A percentile compares a stretch with the other conserved stretches of the same genome.
phyloP scores from a whole-genome alignment of 495 filamentous ascomycete species.

The Penicillium maclennaniae region DNA sequence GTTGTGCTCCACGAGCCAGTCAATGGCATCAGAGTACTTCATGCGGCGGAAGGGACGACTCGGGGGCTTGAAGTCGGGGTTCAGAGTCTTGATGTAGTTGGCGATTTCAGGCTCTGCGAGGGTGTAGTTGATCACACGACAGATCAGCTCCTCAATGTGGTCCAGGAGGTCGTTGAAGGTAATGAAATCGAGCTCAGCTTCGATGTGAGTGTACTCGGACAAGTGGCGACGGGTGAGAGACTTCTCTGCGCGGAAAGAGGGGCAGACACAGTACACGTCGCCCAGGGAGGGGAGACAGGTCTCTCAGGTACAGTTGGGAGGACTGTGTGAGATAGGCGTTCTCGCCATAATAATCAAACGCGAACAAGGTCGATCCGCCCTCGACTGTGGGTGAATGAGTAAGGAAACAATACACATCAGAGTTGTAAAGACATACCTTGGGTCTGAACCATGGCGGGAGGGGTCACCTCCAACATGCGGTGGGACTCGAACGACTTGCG shows the following conservation, averaged over 20 bases:
- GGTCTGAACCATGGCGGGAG: conserved; percentile 96
- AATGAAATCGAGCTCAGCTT: conserved; percentile 96
- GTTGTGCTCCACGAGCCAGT: conserved; percentile 84
- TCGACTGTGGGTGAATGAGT: conserved; percentile 53
- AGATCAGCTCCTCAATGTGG: conserved; percentile 87
- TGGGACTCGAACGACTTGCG: conserved; percentile 74
- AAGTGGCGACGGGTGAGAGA: conserved; percentile 90
- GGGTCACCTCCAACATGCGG: conserved; percentile 77
- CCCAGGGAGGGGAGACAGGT: conserved; percentile 87
- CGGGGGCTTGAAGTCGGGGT: conserved; percentile 81
- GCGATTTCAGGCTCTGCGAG: conserved; percentile 68
- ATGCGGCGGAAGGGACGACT: conserved; percentile 88
- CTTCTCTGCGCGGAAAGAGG: conserved; percentile 97
- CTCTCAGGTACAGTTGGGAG: conserved; percentile 96
- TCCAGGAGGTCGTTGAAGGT: conserved; percentile 86
- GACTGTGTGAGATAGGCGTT: conserved; percentile 95
- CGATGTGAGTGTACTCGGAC: conserved; percentile 95
- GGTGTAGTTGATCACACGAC: conserved; percentile 73
- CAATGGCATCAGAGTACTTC: conserved; percentile 90
- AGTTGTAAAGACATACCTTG: conserved; percentile 38
- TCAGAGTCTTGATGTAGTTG: conserved; percentile 71
- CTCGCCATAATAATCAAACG: conserved; percentile 91
- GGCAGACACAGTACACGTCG: conserved; percentile 95
- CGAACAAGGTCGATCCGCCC: conserved; percentile 91
- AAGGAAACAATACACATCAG: too few species aligned